phyloP scores from a whole-genome alignment of 495 filamentous ascomycete genomes.

The Neurospora tetraspora region DNA sequence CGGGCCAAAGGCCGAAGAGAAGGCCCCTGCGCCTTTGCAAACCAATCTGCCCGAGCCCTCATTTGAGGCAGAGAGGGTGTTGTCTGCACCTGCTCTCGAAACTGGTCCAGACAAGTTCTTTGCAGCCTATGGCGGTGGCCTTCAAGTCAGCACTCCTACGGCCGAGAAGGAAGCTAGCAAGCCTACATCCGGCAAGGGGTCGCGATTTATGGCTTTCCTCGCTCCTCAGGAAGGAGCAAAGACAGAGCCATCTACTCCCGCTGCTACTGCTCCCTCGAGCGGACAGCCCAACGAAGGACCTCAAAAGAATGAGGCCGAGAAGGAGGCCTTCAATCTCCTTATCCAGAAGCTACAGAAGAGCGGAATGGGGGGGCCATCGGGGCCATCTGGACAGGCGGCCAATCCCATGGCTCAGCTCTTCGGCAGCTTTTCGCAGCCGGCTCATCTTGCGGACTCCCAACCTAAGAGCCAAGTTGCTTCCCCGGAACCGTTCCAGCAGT shows the following conservation, averaged over 20 bases:
- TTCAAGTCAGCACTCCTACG: constrained; percentile 25
- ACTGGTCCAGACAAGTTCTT: constrained; percentile 73
- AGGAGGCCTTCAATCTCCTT: constrained; percentile 81
- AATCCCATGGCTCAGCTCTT: constrained; percentile 9
- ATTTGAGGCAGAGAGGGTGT: constrained; percentile 37
- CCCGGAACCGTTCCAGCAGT: constrained; percentile 34
- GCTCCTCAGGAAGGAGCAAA: constrained; percentile 49
- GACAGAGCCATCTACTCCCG: constrained; percentile 39
- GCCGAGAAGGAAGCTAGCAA: constrained; percentile 34
- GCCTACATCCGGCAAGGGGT: constrained; percentile 47
- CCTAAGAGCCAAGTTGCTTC: constrained; percentile 27
- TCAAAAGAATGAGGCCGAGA: constrained; percentile 58
- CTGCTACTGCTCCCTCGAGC: constrained; percentile 11
- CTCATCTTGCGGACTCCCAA: constrained; percentile 16
- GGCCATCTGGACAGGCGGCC: constrained; percentile 8
- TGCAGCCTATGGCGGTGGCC: constrained; percentile 45
- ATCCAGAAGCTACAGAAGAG: constrained; percentile 63
- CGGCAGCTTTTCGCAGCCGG: constrained; percentile 20
- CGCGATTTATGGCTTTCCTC: constrained; percentile 80
- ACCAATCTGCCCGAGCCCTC: constrained; percentile 17
- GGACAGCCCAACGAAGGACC: constrained; percentile 5
- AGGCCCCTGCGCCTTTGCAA: constrained; percentile 27
- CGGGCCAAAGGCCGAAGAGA: constrained; percentile 35
- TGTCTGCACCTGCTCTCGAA: constrained; percentile 51
- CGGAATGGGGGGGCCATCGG: constrained; percentile 11